Evolutionary conservation across 176 grass and related monocot genomes (phyloP).

Genomic region (Cenchrus purpureus): DNA sequence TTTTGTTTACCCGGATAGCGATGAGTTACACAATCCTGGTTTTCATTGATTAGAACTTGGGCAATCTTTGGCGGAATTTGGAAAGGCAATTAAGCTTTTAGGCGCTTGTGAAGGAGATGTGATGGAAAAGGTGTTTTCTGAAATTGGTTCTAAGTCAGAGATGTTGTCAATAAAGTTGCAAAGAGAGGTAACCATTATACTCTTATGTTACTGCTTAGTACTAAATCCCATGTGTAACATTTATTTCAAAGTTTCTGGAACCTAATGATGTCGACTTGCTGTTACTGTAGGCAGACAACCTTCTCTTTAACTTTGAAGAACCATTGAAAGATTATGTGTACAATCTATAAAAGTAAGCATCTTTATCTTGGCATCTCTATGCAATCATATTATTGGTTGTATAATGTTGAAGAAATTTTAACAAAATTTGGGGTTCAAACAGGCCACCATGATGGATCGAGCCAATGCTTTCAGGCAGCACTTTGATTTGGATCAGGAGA

Average conservation of each 20-base stretch:
- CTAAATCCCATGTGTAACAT: slow-evolving; percentile 25
- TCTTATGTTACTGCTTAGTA: slow-evolving; percentile 25
- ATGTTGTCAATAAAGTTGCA: slow-evolving; percentile 92
- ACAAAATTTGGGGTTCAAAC: slow-evolving; percentile 10
- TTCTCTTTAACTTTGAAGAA: slow-evolving; percentile 96
- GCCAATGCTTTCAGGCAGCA: slow-evolving; percentile 98
- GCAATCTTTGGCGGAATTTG: slow-evolving; percentile 92
- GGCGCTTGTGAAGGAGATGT: slow-evolving; percentile 89
- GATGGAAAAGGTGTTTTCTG: slow-evolving; percentile 91
- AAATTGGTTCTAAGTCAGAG: slow-evolving; percentile 94
- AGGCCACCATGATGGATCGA: slow-evolving; percentile 91
- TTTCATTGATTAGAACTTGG: slow-evolving; percentile 71
- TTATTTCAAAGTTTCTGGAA: slow-evolving; percentile 39
- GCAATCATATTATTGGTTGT: background rate
- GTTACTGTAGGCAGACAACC: slow-evolving; percentile 81
- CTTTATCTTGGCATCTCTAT: background rate
- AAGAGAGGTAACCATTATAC: slow-evolving; percentile 68
- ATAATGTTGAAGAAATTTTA: slow-evolving; percentile 6
- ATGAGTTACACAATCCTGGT: slow-evolving; percentile 31
- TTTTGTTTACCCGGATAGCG: slow-evolving; percentile 34
- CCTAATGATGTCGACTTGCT: slow-evolving; percentile 19
- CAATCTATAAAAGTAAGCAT: slow-evolving; percentile 88
- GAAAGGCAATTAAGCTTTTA: slow-evolving; percentile 94
- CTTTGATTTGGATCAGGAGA: slow-evolving; percentile 88
- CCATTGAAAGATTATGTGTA: slow-evolving; percentile 99